Conservation (phyloP, 2,329 filamentous ascomycete genomes). For the Fusarium praegraminearum region DNA sequence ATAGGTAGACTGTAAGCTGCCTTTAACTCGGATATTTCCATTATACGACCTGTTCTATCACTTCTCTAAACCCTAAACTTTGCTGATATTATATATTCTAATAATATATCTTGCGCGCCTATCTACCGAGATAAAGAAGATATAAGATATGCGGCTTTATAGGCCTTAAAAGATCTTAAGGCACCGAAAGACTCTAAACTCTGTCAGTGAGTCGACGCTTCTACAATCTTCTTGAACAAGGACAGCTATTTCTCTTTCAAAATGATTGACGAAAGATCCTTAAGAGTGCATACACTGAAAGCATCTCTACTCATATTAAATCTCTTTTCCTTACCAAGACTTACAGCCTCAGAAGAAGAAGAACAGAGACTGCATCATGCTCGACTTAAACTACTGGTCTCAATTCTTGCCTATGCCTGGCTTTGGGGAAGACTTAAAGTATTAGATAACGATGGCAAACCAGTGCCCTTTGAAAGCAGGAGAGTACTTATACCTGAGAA, state of each 20-base stretch:
- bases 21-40: too few species aligned
- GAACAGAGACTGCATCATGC: background rate
- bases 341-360: background rate
- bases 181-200: background rate
- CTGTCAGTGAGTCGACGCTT: background rate
- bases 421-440: background rate
- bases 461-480: background rate
- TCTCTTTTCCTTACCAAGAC: background rate
- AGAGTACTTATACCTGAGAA: background rate
- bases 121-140: too few species aligned
- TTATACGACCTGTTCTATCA: too few species aligned
- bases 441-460: background rate
- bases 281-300: background rate
- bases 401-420: background rate
- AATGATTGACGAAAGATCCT: background rate
- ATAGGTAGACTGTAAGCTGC: too few species aligned
- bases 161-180: background rate
- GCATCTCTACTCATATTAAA: background rate
- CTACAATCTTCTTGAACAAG: background rate
- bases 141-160: too few species aligned
- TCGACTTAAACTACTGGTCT: background rate
- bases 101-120: background rate
- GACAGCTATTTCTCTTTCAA: background rate
- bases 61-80: too few species aligned
- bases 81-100: too few species aligned